A percentile compares a stretch with the other conserved stretches of the same genome.
Evolutionary conservation across 345 rosid species (phyloP).

Genomic region (Citrus medica): DNA sequence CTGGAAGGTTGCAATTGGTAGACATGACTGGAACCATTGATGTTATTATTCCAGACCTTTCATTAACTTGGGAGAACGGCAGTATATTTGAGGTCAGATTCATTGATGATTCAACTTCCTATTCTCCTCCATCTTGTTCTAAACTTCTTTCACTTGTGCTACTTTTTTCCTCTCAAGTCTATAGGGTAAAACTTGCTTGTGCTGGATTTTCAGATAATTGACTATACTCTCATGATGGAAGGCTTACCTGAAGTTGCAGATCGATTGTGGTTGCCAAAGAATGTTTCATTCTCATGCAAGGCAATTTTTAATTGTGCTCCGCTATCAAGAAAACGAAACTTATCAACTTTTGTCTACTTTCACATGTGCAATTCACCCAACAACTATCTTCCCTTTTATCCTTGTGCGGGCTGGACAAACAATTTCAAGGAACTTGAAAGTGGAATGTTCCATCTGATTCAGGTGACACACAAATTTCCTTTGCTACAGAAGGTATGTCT

Average conservation of each 20-base stretch:
- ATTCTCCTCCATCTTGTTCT: slow-evolving; percentile 14
- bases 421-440: slow-evolving; percentile 36
- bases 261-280: slow-evolving; percentile 23
- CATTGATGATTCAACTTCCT: slow-evolving; percentile 5
- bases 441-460: slow-evolving; percentile 58
- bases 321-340: slow-evolving; percentile 28
- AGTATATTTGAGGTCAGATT: slow-evolving; percentile 60
- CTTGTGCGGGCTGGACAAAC: slow-evolving; percentile 29
- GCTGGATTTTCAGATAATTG: slow-evolving; percentile 49
- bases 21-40: slow-evolving; percentile 72
- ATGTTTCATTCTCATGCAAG: slow-evolving; percentile 42
- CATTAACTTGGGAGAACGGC: slow-evolving; percentile 43
- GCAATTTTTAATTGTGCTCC: slow-evolving; percentile 40
- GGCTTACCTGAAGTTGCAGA: slow-evolving; percentile 44
- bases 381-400: slow-evolving; percentile 36
- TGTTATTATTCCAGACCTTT: slow-evolving; percentile 63
- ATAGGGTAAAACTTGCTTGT: slow-evolving; percentile 13
- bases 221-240: slow-evolving; percentile 51
- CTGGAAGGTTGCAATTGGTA: slow-evolving; percentile 76
- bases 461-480: slow-evolving; percentile 66
- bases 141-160: slow-evolving; percentile 15
- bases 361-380: slow-evolving; percentile 29
- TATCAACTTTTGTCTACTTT: slow-evolving; percentile 40
- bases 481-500: slow-evolving; percentile 41
- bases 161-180: not conserved